Evolutionary conservation across 352 stramenopile genomes (phyloP).

Genomic region (Plasmopara muralis): DNA sequence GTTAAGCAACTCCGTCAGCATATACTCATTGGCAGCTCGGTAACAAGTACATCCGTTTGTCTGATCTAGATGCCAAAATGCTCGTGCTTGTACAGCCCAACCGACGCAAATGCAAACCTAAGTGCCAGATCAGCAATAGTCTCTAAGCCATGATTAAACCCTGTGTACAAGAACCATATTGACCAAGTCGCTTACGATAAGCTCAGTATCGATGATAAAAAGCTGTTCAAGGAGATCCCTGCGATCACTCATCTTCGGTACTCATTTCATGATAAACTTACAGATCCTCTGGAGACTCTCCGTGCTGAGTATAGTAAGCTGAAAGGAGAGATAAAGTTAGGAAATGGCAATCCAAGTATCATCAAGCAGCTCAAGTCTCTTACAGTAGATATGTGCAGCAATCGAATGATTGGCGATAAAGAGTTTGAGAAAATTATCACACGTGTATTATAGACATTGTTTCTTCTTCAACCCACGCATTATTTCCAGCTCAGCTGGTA

Average conservation of each 20-base stretch:
- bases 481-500: too few relatives aligned
- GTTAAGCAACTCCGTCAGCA: neutral
- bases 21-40: neutral
- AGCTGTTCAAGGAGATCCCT: too few relatives aligned
- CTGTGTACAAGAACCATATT: too few relatives aligned
- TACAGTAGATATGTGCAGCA: conserved; percentile 1
- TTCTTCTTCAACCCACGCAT: too few relatives aligned
- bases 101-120: neutral
- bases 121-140: too few relatives aligned
- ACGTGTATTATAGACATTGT: neutral
- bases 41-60: neutral
- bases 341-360: conserved; percentile 13
- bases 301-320: conserved; percentile 13
- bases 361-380: conserved; percentile 1
- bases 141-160: too few relatives aligned
- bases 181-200: too few relatives aligned
- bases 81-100: neutral
- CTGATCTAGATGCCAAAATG: conserved; percentile 2
- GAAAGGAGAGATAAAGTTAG: conserved; percentile 11
- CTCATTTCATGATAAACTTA: too few relatives aligned
- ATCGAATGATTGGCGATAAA: neutral
- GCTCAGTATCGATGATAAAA: too few relatives aligned
- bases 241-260: too few relatives aligned
- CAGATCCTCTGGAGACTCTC: neutral
- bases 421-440: conserved; percentile 1